Conservation (phyloP, 1,284 basidiomycete species). For the Cutaneotrichosporon daszewskae region DNA sequence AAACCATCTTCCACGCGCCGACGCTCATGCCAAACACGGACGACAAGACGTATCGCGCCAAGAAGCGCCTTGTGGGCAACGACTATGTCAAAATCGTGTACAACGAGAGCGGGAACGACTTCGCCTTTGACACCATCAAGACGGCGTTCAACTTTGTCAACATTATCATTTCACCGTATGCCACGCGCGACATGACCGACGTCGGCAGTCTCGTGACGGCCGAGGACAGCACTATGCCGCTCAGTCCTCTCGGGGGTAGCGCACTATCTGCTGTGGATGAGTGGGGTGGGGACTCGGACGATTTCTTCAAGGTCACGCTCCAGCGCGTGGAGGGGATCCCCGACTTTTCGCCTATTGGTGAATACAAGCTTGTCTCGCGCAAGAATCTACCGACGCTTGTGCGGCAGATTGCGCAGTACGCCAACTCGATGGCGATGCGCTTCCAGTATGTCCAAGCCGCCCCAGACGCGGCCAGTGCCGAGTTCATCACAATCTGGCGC, state of each 20-base stretch:
- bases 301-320: conserved; percentile 86
- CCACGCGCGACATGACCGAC: conserved; percentile 57
- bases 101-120: conserved; percentile 87
- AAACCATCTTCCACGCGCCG: conserved; percentile 90
- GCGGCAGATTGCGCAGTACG: conserved; percentile 74
- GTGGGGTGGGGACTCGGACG: conserved; percentile 35
- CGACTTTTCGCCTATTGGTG: conserved; percentile 82
- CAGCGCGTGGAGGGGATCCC: conserved; percentile 81
- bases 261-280: conserved; percentile 12
- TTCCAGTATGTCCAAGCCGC: conserved; percentile 60
- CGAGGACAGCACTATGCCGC: not conserved
- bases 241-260: not conserved
- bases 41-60: too few species aligned
- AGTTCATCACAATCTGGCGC: conserved; percentile 86
- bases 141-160: conserved; percentile 98
- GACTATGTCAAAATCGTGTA: conserved; percentile 93
- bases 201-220: conserved; percentile 5
- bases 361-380: conserved; percentile 86
- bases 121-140: conserved; percentile 76
- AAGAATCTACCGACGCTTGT: conserved; percentile 74
- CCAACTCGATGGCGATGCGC: conserved; percentile 81
- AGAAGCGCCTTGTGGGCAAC: conserved; percentile 91
- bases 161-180: conserved; percentile 92
- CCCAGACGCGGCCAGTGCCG: conserved; percentile 63
- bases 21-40: conserved; percentile 92